These are phyloP conservation scores for Phalaenopsis aphrodite DNA, from an alignment of 106 monocot genomes.

Conservation along the genomic window DNA sequence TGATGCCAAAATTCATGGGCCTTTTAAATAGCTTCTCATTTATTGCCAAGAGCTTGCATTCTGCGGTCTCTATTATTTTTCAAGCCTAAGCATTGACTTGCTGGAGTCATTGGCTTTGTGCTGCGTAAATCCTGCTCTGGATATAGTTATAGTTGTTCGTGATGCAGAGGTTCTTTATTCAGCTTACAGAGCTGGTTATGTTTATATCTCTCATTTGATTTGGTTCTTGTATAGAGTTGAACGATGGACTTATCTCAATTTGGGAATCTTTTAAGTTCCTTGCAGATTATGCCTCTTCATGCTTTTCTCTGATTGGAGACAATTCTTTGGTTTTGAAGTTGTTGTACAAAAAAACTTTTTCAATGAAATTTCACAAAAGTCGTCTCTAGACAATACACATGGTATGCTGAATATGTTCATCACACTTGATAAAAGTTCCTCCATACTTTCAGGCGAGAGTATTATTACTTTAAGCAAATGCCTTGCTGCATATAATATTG, in stretches of 20 bases:
- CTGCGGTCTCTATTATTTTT: slow-evolving; percentile 63
- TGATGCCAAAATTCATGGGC: slow-evolving; percentile 81
- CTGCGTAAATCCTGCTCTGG: slow-evolving; percentile 51
- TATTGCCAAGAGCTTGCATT: slow-evolving; percentile 79
- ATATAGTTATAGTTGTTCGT: slow-evolving; percentile 33
- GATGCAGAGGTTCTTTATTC: slow-evolving; percentile 63
- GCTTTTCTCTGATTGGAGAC: slow-evolving; percentile 64
- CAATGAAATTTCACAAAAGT: slow-evolving; percentile 39
- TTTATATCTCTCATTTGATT: slow-evolving; percentile 48
- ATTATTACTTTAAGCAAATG: slow-evolving; percentile 25
- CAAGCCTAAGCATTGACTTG: slow-evolving; percentile 41
- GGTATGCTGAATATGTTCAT: slow-evolving; percentile 47
- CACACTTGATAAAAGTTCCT: slow-evolving; percentile 31
- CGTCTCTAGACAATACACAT: slow-evolving; percentile 45
- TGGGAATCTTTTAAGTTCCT: slow-evolving; percentile 27
- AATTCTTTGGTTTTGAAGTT: slow-evolving; percentile 47
- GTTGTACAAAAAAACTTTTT: slow-evolving; percentile 25
- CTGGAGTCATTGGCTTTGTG: slow-evolving; percentile 51
- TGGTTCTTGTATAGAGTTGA: slow-evolving; percentile 43
- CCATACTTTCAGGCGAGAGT: slow-evolving; percentile 32
- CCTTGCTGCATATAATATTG: slow-evolving; percentile 36
- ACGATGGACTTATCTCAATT: slow-evolving; percentile 23
- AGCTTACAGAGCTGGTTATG: slow-evolving; percentile 51
- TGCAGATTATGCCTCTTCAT: slow-evolving; percentile 25
- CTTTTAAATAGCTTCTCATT: slow-evolving; percentile 53